phyloP scores from a whole-genome alignment of 805 yeast species.

The Candida oleophila region DNA sequence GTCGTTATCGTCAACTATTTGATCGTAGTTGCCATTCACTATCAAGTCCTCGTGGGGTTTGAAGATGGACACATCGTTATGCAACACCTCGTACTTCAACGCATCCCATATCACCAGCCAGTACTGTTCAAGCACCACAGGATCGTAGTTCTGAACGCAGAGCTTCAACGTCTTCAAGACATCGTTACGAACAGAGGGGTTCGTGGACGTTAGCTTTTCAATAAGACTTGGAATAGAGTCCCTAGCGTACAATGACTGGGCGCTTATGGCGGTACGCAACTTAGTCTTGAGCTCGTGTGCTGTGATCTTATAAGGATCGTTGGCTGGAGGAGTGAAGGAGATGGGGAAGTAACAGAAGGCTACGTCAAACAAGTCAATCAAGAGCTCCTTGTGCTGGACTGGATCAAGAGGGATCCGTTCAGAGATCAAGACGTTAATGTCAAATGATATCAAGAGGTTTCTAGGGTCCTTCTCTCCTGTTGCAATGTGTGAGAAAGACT shows the following conservation, averaged over 20 bases:
- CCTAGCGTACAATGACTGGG: constrained; percentile 61
- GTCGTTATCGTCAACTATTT: constrained; percentile 29
- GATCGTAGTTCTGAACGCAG: constrained; percentile 55
- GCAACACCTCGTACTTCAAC: constrained; percentile 83
- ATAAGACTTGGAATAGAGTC: constrained; percentile 76
- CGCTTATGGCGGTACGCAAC: constrained; percentile 60
- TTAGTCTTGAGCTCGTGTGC: constrained; percentile 65
- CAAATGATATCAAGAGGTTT: constrained; percentile 72
- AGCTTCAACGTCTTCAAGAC: constrained; percentile 59
- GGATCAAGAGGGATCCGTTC: constrained; percentile 29
- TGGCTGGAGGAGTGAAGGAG: constrained; percentile 87
- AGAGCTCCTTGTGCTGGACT: constrained; percentile 33
- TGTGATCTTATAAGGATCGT: constrained; percentile 83
- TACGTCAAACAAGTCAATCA: constrained; percentile 79
- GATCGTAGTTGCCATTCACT: constrained; percentile 24
- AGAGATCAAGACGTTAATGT: constrained; percentile 50
- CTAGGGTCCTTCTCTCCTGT: constrained; percentile 94
- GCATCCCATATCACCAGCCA: constrained; percentile 87
- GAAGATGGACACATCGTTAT: constrained; percentile 52
- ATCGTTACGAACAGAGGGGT: constrained; percentile 71
- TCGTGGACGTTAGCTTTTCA: constrained; percentile 76
- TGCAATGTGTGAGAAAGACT: constrained; percentile 65
- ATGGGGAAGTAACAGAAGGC: constrained; percentile 96
- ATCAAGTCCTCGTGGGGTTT: constrained; percentile 22
- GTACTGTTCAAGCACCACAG: constrained; percentile 48